Evolutionary conservation across 208 protist species (phyloP).

Genomic region (Porcisia hertigi): DNA sequence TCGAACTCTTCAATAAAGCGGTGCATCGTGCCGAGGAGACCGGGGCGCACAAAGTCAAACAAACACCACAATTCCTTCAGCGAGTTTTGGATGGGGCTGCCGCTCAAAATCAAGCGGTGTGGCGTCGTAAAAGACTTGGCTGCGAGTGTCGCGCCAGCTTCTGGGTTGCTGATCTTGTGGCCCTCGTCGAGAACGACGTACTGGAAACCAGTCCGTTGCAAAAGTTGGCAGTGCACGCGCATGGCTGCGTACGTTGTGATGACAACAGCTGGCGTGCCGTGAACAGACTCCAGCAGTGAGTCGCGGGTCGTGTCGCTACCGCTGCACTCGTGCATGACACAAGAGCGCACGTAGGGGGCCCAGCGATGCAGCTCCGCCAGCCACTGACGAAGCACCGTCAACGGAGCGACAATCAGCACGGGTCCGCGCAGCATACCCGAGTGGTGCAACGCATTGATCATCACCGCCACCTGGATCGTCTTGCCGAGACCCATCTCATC

Average conservation of each 20-base stretch:
- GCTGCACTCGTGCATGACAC: slow-evolving; percentile 86
- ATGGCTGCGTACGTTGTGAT: slow-evolving; percentile 95
- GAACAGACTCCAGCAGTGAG: slow-evolving; percentile 52
- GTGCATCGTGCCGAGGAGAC: slow-evolving; percentile 89
- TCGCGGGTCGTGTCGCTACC: slow-evolving; percentile 38
- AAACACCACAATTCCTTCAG: slow-evolving; percentile 99
- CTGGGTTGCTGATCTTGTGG: slow-evolving; percentile 97
- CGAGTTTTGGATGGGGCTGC: slow-evolving; percentile 98
- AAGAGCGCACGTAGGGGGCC: slow-evolving; percentile 84
- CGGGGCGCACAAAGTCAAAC: slow-evolving; percentile 99
- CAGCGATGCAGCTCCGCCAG: slow-evolving; percentile 95
- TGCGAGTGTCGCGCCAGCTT: slow-evolving; percentile 94
- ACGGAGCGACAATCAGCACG: slow-evolving; percentile 92
- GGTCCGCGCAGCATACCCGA: slow-evolving; percentile 76
- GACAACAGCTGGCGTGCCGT: slow-evolving; percentile 74
- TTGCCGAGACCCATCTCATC: slow-evolving; percentile 98
- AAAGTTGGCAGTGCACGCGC: slow-evolving; percentile 56
- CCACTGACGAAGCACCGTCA: slow-evolving; percentile 94
- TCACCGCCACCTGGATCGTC: slow-evolving; percentile 94
- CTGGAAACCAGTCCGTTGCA: slow-evolving; percentile 81
- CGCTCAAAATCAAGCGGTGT: slow-evolving; percentile 95
- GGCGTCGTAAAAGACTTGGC: slow-evolving; percentile 94
- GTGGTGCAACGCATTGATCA: slow-evolving; percentile 88
- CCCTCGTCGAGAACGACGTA: slow-evolving; percentile 98
- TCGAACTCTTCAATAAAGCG: slow-evolving; percentile 85